Evolutionary conservation across 805 yeast species (phyloP).

Genomic region (Starmerella apicola): DNA sequence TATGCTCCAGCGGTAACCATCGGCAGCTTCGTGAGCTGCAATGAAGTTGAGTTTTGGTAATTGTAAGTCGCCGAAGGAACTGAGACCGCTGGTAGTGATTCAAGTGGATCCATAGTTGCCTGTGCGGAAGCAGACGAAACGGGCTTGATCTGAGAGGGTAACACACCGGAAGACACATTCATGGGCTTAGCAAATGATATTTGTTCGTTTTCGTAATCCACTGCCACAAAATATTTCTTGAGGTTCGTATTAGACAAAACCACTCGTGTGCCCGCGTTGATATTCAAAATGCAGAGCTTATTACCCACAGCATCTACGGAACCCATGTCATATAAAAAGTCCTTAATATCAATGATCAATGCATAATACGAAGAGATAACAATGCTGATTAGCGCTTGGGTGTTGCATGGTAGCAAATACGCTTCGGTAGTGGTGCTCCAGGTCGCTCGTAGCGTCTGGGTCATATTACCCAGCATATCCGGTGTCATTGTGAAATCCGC

Average conservation of each 20-base stretch:
- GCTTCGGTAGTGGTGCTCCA: not conserved
- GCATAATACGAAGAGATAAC: not conserved
- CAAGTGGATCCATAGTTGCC: not conserved
- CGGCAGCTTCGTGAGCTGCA: no score
- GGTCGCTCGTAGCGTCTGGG: not conserved
- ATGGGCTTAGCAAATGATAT: constrained; percentile 9
- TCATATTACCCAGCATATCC: not conserved
- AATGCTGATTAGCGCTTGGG: not conserved
- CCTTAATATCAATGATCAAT: not conserved
- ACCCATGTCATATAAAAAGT: constrained; percentile 1
- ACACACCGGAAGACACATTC: not conserved
- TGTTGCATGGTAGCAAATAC: not conserved
- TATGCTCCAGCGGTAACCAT: no score
- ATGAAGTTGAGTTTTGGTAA: not conserved
- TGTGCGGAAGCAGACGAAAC: constrained; percentile 2
- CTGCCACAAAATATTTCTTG: constrained; percentile 8
- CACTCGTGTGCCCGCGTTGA: constrained; percentile 4
- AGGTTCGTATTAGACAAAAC: constrained; percentile 9
- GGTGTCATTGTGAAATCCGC: not conserved
- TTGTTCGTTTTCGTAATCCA: constrained; percentile 8
- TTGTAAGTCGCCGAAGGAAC: not conserved
- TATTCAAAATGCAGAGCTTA: constrained; percentile 9
- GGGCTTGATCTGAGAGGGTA: not conserved
- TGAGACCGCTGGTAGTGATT: not conserved
- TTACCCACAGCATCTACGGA: not conserved